A percentile compares a stretch with the other conserved stretches of the same genome.
phyloP scores from a whole-genome alignment of 2,329 filamentous ascomycete species.

The Chalaropsis ovoidea region DNA sequence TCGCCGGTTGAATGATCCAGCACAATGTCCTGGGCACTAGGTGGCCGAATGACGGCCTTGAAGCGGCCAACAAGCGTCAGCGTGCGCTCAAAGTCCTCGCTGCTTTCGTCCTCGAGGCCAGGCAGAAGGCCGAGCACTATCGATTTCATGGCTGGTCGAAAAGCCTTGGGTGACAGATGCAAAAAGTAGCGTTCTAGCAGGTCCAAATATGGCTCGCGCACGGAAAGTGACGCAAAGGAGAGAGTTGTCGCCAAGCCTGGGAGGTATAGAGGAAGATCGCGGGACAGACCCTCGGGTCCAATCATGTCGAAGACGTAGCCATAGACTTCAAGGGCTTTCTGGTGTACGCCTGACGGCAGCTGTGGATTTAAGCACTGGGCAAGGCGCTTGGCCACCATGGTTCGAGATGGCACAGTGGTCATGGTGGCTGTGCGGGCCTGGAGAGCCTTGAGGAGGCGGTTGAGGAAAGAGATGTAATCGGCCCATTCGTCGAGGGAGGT shows the following conservation, averaged over 20 bases:
- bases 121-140: constrained; percentile 82
- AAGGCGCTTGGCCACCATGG: constrained; percentile 74
- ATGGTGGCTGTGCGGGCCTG: constrained; percentile 71
- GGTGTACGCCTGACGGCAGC: constrained; percentile 89
- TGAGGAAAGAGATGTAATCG: constrained; percentile 96
- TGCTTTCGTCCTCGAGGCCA: constrained; percentile 88
- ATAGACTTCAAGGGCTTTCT: constrained; percentile 94
- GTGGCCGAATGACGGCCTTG: constrained; percentile 54
- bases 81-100: constrained; percentile 90
- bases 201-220: constrained; percentile 74
- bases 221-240: constrained; percentile 87
- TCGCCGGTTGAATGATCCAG: constrained; percentile 52
- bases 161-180: constrained; percentile 54
- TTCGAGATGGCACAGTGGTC: constrained; percentile 68
- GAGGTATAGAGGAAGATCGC: constrained; percentile 76
- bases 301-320: constrained; percentile 79
- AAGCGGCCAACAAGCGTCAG: constrained; percentile 68
- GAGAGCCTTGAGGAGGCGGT: constrained; percentile 79
- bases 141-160: constrained; percentile 82
- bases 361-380: constrained; percentile 92
- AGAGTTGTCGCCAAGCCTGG: constrained; percentile 81
- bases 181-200: constrained; percentile 75
- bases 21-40: constrained; percentile 36
- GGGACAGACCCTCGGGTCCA: constrained; percentile 66
- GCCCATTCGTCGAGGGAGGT: constrained; percentile 95